Evolutionary conservation across 2,329 filamentous ascomycete species (phyloP), one percentile per base, ranked within the genome.

Genomic region (Clonostachys chloroleuca): DNA sequence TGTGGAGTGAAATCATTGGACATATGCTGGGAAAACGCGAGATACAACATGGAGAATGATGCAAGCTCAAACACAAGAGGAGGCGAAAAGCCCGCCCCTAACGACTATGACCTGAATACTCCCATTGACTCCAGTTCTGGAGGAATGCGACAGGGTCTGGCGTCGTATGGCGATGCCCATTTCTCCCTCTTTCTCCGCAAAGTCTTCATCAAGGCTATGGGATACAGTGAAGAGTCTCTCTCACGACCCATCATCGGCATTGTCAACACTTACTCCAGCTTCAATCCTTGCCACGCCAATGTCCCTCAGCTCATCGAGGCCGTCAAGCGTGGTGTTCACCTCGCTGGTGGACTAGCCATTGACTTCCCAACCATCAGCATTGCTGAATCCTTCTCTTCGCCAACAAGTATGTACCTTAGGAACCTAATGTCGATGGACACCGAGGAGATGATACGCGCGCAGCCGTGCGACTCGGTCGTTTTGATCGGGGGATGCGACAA

Each of bases 401-500:
- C 86, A 3, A 89, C 86, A 5, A 88, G 84, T 65, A 89, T 90
- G 86, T 89, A 82, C 47, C 58, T 89, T 43, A 66, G 86, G 34
- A 89, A 89, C 53, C 58, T 89, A 48, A 89, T 90, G 86, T 84
- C 81, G 53, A 87, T 89, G 83, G 86, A 89, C 58, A 89, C 86
- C 0, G 86, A 89, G 61, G 86, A 89, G 67, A 89, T 89, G 86
- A 82, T 89, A 46, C 70, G 71, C 40, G 85, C 84, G 1, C 86
- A 89, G 62, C 86, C 86, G 1, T 73, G 86, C 14, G 86, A 90
- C 63, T 80, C 82, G 0, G 80, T 81, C 10, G 74, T 87, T 13
- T 70, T 86, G 52, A 83, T 89, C 54, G 85, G 85, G 43, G 84
- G 86, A 0, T 89, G 86, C 54, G 86, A 89, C 58, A 89, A 89